Evolutionary conservation across 129 eudicot species (phyloP), one percentile per base, ranked within the genome.

Genomic region (Centrapalus pauciflorus): DNA sequence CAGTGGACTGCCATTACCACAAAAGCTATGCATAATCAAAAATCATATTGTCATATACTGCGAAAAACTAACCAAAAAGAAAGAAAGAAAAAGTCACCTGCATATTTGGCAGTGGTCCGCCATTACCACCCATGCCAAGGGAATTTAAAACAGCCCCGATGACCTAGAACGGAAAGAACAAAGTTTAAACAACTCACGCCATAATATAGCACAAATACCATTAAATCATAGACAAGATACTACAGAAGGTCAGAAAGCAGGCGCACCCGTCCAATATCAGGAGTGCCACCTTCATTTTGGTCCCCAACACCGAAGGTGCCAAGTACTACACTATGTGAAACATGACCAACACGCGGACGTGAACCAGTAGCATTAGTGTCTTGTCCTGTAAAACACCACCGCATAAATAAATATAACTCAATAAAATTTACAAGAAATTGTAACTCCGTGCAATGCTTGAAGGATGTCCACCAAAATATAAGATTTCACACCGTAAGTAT

Each of bases 61-160:
- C 33, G 41, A 59, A 66, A 24, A 63, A 17, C 16, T 16, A 32
- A 54, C 35, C 56, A 4, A 46, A n/a, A n/a, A 8, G 7, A 4
- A 20, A 50, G 3, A 23, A 13, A 52, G 46, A 5, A 14, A 37
- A 45, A 46, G 20, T 21, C 68, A 91, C 98, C 82, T 79, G 89
- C 71, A 79, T 59, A 64, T 74, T 70, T 45, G 89, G 80, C 8
- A 21, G 83, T 26, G 64, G 50, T 49, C 76, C 80, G 45, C 84
- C 84, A 35, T 58, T 20, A 61, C 64, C 81, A 71, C 35, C 65
- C 61, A 41, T 16, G 16, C 96, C 96, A 70, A 91, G 24, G 6
- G 94, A 78, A 73, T 91, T 86, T 67, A 91, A 69, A 65, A 91
- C 97, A 12, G 96, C 88, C 38, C 96, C 95, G 43, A 91, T 83